A percentile compares a stretch with the other conserved stretches of the same genome.
These are phyloP conservation scores for Chalciporus pseudorubinellus DNA, from an alignment of 768 basidiomycete species.

Conservation along the genomic window DNA sequence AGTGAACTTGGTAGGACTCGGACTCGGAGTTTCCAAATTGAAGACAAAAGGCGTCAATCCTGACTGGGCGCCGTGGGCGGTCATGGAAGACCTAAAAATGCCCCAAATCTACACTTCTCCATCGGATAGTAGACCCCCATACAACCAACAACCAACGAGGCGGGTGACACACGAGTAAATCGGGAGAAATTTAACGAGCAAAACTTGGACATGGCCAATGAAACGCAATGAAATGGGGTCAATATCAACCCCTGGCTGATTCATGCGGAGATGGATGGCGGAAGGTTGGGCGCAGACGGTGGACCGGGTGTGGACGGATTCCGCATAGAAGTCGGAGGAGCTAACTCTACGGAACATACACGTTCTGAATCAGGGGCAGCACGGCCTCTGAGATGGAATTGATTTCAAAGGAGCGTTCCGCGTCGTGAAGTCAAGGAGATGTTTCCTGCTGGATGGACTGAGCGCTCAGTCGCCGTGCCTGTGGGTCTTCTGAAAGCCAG, in stretches of 20 bases:
- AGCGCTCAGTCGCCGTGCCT: no score
- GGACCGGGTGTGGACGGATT: not conserved
- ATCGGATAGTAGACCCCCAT: constrained; percentile 13
- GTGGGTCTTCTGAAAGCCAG: no score
- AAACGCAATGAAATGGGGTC: not conserved
- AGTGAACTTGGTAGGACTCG: not conserved
- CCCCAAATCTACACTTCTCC: not conserved
- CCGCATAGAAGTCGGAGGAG: constrained; percentile 11
- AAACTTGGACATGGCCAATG: not conserved
- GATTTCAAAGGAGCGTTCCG: no score
- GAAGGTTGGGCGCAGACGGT: no score
- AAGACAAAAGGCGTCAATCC: constrained; percentile 6
- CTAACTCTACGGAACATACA: no score
- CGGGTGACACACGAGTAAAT: constrained; percentile 3
- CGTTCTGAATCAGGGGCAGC: no score
- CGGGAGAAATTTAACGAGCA: not conserved
- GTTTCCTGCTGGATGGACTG: no score
- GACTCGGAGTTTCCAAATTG: constrained; percentile 8
- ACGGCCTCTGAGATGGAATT: no score
- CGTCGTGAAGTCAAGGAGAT: no score
- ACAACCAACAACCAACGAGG: not conserved
- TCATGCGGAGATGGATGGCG: not conserved
- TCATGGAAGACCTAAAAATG: constrained; percentile 2
- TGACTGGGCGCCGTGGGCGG: not conserved
- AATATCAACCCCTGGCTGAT: not conserved